Conservation (phyloP, 1,139 yeast species). For the Pichia terricola region DNA sequence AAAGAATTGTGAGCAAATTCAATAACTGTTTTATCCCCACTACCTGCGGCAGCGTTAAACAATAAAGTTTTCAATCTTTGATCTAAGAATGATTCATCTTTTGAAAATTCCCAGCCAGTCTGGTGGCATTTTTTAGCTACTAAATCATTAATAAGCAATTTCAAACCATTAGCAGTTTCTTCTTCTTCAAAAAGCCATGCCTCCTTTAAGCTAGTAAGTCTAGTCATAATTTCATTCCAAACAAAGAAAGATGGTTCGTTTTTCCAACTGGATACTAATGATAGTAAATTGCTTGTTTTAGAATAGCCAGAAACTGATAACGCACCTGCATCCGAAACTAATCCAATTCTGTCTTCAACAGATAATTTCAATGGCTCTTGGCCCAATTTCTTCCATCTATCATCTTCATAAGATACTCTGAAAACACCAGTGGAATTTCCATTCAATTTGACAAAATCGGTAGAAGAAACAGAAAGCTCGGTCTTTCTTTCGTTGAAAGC, state of each 20-base stretch:
- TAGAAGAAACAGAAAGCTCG: conserved; percentile 7
- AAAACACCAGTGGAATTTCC: conserved; percentile 57
- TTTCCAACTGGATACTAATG: conserved; percentile 37
- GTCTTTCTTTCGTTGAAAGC: conserved; percentile 52
- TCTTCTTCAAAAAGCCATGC: conserved; percentile 69
- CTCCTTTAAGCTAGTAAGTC: conserved; percentile 43
- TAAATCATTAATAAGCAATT: conserved; percentile 49
- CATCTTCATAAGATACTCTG: conserved; percentile 54
- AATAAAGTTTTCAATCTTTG: conserved; percentile 70
- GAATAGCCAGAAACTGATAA: conserved; percentile 53
- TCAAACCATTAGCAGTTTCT: conserved; percentile 44
- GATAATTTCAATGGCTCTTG: conserved; percentile 42
- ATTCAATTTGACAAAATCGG: conserved; percentile 50
- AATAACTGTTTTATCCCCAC: conserved; percentile 48
- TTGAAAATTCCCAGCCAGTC: conserved; percentile 62
- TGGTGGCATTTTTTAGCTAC: conserved; percentile 48
- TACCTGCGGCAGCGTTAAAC: conserved; percentile 57
- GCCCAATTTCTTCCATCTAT: conserved; percentile 39
- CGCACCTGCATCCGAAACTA: conserved; percentile 57
- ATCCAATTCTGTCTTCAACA: conserved; percentile 55
- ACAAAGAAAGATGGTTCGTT: conserved; percentile 43
- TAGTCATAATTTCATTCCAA: conserved; percentile 53
- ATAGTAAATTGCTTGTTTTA: conserved; percentile 43
- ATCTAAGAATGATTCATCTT: conserved; percentile 55
- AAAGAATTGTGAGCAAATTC: conserved; percentile 49